phyloP scores from a whole-genome alignment of 139 green algal species.

The Coelastrella sp. region DNA sequence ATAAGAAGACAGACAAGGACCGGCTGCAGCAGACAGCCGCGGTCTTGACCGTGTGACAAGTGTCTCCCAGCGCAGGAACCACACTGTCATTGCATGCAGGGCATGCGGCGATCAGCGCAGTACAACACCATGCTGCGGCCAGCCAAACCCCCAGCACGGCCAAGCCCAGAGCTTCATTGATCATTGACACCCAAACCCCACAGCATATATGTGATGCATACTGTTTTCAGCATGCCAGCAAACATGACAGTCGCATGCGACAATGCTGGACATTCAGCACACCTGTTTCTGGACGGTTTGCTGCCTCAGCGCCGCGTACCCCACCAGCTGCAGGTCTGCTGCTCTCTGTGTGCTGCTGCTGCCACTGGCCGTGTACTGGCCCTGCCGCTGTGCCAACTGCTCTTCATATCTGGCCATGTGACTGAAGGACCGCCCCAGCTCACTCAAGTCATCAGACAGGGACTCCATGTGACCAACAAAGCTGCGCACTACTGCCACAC shows the following conservation, averaged over 20 bases:
- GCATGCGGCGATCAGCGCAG: not conserved
- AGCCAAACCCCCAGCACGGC: no score
- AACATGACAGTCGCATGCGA: no score
- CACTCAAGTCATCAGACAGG: conserved; percentile 42
- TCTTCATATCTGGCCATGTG: conserved; percentile 59
- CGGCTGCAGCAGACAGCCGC: no score
- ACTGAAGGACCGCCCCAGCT: conserved; percentile 50
- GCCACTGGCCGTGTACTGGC: conserved; percentile 47
- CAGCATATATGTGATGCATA: no score
- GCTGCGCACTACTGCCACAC: conserved; percentile 36
- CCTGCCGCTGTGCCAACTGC: conserved; percentile 11
- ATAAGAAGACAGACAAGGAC: no score
- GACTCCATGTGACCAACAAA: conserved; percentile 53
- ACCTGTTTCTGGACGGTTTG: conserved; percentile 43
- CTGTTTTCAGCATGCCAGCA: no score
- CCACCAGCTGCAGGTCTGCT: conserved; percentile 47
- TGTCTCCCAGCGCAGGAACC: not conserved
- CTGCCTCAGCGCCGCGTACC: conserved; percentile 24
- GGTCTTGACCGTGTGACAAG: no score
- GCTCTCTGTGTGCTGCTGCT: conserved; percentile 39
- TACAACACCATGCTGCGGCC: no score
- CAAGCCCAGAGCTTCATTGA: no score
- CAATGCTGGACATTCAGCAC: not conserved
- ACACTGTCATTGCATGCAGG: not conserved
- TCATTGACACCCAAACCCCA: no score